Evolutionary conservation across 306 rosid genomes (phyloP).

Genomic region (Oxytropis ochrocephala): DNA sequence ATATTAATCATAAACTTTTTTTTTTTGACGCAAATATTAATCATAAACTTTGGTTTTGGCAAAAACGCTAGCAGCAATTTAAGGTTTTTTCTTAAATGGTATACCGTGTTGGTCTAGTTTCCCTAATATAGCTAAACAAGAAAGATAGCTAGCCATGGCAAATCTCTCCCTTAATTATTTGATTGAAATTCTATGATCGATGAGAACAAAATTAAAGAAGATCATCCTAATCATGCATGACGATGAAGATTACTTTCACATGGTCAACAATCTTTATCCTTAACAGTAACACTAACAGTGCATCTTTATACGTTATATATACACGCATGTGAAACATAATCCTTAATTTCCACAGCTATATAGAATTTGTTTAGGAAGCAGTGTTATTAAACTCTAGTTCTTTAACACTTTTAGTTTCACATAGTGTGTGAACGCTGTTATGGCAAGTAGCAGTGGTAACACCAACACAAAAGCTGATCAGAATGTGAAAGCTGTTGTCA

Average conservation of each 20-base stretch:
- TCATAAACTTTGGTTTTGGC: background rate
- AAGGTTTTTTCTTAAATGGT: background rate
- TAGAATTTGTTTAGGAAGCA: background rate
- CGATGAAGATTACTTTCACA: background rate
- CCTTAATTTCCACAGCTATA: background rate
- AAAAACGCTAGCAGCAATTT: background rate
- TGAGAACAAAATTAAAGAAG: background rate
- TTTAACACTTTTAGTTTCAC: background rate
- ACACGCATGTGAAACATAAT: background rate
- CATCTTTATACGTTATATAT: background rate
- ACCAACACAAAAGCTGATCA: background rate
- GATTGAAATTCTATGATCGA: background rate
- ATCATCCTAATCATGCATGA: background rate
- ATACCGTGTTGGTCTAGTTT: background rate
- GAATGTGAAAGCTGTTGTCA: constrained; percentile 22
- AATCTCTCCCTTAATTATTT: background rate
- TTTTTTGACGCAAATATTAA: too few species aligned
- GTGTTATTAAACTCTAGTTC: background rate
- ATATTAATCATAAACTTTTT: background rate
- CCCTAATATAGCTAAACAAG: background rate
- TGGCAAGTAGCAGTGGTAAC: background rate
- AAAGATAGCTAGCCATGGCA: background rate
- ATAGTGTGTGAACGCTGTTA: background rate
- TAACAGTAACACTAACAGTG: background rate
- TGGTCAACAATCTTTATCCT: background rate